Conservation (phyloP, 257 asterid species). For the Mitragyna speciosa region DNA sequence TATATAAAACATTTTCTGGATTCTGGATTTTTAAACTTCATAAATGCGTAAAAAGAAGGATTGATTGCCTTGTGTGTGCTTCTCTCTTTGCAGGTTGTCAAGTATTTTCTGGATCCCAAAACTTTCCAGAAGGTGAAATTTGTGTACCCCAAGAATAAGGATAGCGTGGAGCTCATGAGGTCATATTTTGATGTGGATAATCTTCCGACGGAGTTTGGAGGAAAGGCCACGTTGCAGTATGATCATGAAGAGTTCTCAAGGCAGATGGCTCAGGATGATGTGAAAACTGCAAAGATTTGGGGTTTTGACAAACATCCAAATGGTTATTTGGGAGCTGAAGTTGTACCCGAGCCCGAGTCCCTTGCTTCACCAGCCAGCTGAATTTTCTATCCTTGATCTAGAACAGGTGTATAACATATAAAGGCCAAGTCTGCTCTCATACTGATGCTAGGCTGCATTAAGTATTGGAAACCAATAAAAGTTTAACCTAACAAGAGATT, state of each 20-base stretch:
- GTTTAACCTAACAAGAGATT: neutral
- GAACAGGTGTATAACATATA: neutral
- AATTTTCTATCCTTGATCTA: neutral
- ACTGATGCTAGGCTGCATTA: constrained; percentile 1
- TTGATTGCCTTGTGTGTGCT: neutral
- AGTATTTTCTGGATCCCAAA: constrained; percentile 76
- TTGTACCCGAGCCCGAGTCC: constrained; percentile 52
- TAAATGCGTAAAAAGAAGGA: neutral
- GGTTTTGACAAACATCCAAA: constrained; percentile 52
- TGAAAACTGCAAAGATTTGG: constrained; percentile 70
- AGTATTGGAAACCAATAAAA: constrained; percentile 3
- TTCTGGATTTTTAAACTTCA: neutral
- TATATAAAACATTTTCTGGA: neutral
- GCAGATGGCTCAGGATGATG: constrained; percentile 79
- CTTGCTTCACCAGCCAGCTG: constrained; percentile 47
- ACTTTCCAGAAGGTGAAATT: constrained; percentile 94
- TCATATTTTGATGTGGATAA: constrained; percentile 76
- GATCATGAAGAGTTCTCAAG: constrained; percentile 86
- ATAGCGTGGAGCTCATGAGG: constrained; percentile 79
- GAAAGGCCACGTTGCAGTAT: constrained; percentile 72
- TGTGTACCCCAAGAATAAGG: constrained; percentile 88
- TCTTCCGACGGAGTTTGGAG: constrained; percentile 90
- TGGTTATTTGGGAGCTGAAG: constrained; percentile 55
- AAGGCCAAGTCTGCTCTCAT: neutral
- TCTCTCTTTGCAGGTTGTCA: constrained; percentile 69